Base-by-base conservation (phyloP, 169 alveolate genomes). In the Plasmodium knowlesi region DNA sequence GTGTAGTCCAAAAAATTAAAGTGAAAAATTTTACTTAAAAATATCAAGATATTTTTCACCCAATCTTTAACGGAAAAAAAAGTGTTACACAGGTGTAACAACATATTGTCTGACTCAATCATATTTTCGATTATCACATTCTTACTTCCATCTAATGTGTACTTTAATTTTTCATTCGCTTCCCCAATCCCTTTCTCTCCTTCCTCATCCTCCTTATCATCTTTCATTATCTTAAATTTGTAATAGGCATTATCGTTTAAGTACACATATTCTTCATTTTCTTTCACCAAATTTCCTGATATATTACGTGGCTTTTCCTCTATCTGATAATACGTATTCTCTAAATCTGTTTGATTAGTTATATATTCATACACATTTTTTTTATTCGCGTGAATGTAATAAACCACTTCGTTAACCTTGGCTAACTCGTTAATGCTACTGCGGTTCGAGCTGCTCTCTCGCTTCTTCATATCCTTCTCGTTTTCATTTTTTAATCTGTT, bases 21-120 rank as follows among this genome's bases (percentile, higher is more conserved):
- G 81, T 88, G 94, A 78, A 88, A 88, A 78, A 88, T 78, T 88
- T 88, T 88, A 79, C 83, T 88, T 78, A 88, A 88, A 54, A 88
- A 78, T 14, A 54, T 54, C 2, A 88, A 72, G 71, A 88, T 39
- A 6, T 30, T 61, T 46, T 79, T 88, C 16, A 88, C 72, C 70
- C 80, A 32, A 78, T 88, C 76, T 28, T 88, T 88, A 22, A 88
- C 25, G 9, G 94, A 57, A 78, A 88, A 78, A 78, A 88, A 79
- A 16, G 54, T 54, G 32, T 76, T 32, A 10, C 28, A 78, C 19
- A 88, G 39, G 72, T 88, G 83, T 25, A 76, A 22, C 70, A 88
- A 88, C 41, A 78, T 54, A 41, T 30, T 88, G 74, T 88, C 94
- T 32, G 89, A 22, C 14, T 78, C 94, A 10, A 88, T 16, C 19